phyloP scores from a whole-genome alignment of 129 eudicot genomes.

The Tanacetum coccineum region DNA sequence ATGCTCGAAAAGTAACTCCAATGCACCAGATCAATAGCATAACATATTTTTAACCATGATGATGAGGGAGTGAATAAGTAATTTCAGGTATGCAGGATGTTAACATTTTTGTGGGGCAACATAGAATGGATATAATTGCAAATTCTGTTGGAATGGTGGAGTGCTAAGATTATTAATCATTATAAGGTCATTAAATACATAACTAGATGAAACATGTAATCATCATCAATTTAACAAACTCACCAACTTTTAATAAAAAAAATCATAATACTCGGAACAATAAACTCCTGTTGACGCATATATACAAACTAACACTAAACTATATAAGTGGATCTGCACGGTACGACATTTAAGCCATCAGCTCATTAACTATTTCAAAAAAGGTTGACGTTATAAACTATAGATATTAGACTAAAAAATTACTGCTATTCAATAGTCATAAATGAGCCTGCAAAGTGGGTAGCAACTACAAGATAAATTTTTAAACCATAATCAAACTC shows the following conservation, averaged over 20 bases:
- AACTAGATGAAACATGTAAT: slow-evolving; percentile 18
- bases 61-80: neutral
- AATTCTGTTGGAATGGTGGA: slow-evolving; percentile 1
- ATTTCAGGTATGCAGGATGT: neutral
- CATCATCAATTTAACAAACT: slow-evolving; percentile 15
- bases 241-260: neutral
- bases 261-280: slow-evolving; percentile 12
- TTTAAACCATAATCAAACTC: neutral
- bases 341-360: neutral
- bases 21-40: neutral
- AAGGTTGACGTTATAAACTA: neutral
- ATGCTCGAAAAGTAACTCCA: neutral
- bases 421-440: slow-evolving; percentile 10
- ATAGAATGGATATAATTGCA: slow-evolving; percentile 1
- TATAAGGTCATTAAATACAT: slow-evolving; percentile 14
- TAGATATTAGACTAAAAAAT: neutral
- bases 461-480: too few species aligned
- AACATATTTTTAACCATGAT: slow-evolving; percentile 3
- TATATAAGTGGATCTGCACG: neutral
- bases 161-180: slow-evolving; percentile 24
- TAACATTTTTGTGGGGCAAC: slow-evolving; percentile 5
- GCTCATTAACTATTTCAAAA: neutral
- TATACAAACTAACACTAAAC: neutral
- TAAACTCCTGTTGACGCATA: neutral
- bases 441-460: neutral